Evolutionary conservation across 306 rosid species (phyloP).

Genomic region (Luffa acutangula): DNA sequence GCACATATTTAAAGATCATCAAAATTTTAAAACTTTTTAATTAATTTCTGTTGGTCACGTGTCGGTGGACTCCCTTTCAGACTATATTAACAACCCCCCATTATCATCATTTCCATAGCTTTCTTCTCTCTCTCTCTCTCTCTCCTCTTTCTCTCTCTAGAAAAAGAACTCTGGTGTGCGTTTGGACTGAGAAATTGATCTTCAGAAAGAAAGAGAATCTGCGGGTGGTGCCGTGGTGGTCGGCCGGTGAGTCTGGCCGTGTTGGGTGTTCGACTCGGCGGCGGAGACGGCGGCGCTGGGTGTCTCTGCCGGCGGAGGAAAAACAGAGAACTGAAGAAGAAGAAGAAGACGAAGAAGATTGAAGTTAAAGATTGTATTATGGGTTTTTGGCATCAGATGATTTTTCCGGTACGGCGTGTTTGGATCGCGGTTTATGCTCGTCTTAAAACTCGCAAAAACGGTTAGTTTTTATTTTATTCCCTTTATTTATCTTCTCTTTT

Average conservation of each 20-base stretch:
- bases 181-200: neutral
- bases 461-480: neutral
- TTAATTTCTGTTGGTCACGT: slow-evolving; percentile 1
- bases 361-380: neutral
- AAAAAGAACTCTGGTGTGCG: neutral
- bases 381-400: slow-evolving; percentile 11
- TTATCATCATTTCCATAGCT: neutral
- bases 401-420: slow-evolving; percentile 12
- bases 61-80: slow-evolving; percentile 1
- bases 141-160: neutral
- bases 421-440: slow-evolving; percentile 13
- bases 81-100: neutral
- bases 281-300: neutral
- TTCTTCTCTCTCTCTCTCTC: neutral
- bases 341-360: neutral
- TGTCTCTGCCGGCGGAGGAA: neutral
- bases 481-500: neutral
- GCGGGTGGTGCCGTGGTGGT: neutral
- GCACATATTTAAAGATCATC: neutral
- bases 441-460: slow-evolving; percentile 8
- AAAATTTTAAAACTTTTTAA: neutral
- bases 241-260: neutral
- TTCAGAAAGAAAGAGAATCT: neutral
- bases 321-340: neutral
- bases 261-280: neutral